Conservation (phyloP, 306 rosid species). For the Boehmeria nivea region DNA sequence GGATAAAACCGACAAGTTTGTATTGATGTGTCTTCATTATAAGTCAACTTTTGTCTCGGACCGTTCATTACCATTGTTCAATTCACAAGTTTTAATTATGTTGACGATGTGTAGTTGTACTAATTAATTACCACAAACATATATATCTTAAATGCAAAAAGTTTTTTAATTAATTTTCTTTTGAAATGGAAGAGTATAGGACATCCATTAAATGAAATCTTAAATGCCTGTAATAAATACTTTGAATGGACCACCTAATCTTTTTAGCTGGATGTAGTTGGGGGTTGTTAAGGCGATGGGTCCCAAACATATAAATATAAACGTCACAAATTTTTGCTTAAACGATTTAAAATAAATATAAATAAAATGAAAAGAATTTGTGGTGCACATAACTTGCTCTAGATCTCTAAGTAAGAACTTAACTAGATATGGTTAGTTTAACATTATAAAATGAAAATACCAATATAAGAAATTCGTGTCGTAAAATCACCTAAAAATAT, state of each 20-base stretch:
- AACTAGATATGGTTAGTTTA: too few species aligned
- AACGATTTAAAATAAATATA: background rate
- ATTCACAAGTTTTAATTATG: too few species aligned
- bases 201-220: background rate
- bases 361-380: too few species aligned
- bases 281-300: slow-evolving; percentile 35
- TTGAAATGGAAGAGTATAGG: background rate
- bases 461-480: too few species aligned
- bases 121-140: background rate
- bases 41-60: too few species aligned
- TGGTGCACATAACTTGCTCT: too few species aligned
- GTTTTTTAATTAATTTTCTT: background rate
- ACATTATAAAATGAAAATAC: too few species aligned
- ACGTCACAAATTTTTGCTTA: background rate
- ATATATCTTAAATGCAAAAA: background rate
- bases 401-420: too few species aligned
- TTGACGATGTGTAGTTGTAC: background rate
- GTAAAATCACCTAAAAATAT: too few species aligned
- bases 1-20: too few species aligned
- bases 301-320: background rate
- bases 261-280: slow-evolving; percentile 36
- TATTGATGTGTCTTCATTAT: too few species aligned
- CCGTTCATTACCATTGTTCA: too few species aligned
- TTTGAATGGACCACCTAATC: slow-evolving; percentile 20
- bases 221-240: background rate